phyloP scores from a whole-genome alignment of 495 filamentous ascomycete genomes.

The Cercophora newfieldiana region DNA sequence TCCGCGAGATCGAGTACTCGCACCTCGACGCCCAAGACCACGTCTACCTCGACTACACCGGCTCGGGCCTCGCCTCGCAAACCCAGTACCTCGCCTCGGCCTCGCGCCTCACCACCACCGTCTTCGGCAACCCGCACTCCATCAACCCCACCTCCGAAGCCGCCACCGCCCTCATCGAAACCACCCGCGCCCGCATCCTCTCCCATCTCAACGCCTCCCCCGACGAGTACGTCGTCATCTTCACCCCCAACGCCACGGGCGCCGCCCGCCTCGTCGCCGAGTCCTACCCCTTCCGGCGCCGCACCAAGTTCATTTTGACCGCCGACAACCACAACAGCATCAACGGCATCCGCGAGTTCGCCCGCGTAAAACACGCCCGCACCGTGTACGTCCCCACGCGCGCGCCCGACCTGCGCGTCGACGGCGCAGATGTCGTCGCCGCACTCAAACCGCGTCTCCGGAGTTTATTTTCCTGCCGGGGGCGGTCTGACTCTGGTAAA shows the following conservation, averaged over 20 bases:
- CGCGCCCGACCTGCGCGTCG: slow-evolving; percentile 21
- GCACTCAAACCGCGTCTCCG: slow-evolving; percentile 15
- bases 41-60: slow-evolving; percentile 41
- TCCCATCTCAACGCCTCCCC: slow-evolving; percentile 57
- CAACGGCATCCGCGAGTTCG: slow-evolving; percentile 38
- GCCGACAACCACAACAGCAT: slow-evolving; percentile 42
- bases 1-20: slow-evolving; percentile 31
- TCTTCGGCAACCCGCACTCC: slow-evolving; percentile 64
- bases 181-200: slow-evolving; percentile 48
- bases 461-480: neutral
- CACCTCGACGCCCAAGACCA: slow-evolving; percentile 37
- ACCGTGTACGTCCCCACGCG: slow-evolving; percentile 27
- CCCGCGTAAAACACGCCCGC: slow-evolving; percentile 11
- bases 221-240: slow-evolving; percentile 60
- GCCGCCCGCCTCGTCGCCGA: slow-evolving; percentile 59
- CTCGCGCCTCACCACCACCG: slow-evolving; percentile 29
- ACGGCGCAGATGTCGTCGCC: slow-evolving; percentile 10
- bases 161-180: slow-evolving; percentile 47
- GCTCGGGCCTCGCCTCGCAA: slow-evolving; percentile 30
- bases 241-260: slow-evolving; percentile 61
- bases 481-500: neutral
- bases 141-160: slow-evolving; percentile 50
- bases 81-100: slow-evolving; percentile 30
- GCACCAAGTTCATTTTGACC: slow-evolving; percentile 27
- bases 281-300: slow-evolving; percentile 34